Conservation (phyloP, 805 yeast genomes). For the Starmera pachycereana region DNA sequence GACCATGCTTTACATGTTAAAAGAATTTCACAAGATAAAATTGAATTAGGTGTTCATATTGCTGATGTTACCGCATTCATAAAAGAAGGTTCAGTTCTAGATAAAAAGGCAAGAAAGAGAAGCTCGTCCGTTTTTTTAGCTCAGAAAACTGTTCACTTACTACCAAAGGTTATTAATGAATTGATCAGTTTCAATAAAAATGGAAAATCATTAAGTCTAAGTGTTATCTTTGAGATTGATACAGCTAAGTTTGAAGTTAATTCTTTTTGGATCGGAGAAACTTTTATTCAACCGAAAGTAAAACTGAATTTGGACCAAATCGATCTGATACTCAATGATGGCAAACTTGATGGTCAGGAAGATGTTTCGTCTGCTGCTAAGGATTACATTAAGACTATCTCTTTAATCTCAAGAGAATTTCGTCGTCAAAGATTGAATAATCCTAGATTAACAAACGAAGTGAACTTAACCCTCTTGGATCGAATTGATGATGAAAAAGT, state of each 20-base stretch:
- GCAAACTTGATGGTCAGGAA: conserved; percentile 3
- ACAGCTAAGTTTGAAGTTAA: conserved; percentile 60
- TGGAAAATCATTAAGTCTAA: conserved; percentile 53
- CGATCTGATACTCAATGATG: conserved; percentile 35
- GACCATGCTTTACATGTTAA: conserved; percentile 84
- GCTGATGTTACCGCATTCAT: conserved; percentile 69
- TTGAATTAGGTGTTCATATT: conserved; percentile 80
- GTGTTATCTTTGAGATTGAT: conserved; percentile 75
- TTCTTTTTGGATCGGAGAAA: conserved; percentile 68
- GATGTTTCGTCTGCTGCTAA: conserved; percentile 43
- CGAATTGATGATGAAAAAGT: conserved; percentile 81
- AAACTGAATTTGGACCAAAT: conserved; percentile 43
- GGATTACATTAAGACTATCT: conserved; percentile 54
- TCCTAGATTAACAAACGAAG: conserved; percentile 32
- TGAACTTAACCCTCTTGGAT: conserved; percentile 55
- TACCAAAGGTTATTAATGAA: conserved; percentile 57
- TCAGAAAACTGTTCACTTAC: conserved; percentile 55
- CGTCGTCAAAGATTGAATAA: conserved; percentile 56
- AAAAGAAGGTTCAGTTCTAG: conserved; percentile 65
- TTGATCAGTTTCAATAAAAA: conserved; percentile 51
- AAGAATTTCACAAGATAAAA: conserved; percentile 43
- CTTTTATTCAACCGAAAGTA: conserved; percentile 55
- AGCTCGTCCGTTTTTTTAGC: conserved; percentile 84
- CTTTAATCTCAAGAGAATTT: conserved; percentile 57
- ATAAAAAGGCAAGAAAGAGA: conserved; percentile 83